These are phyloP conservation scores for Schwanniomyces polymorphus DNA, from an alignment of 805 yeast species.

Conservation along the genomic window DNA sequence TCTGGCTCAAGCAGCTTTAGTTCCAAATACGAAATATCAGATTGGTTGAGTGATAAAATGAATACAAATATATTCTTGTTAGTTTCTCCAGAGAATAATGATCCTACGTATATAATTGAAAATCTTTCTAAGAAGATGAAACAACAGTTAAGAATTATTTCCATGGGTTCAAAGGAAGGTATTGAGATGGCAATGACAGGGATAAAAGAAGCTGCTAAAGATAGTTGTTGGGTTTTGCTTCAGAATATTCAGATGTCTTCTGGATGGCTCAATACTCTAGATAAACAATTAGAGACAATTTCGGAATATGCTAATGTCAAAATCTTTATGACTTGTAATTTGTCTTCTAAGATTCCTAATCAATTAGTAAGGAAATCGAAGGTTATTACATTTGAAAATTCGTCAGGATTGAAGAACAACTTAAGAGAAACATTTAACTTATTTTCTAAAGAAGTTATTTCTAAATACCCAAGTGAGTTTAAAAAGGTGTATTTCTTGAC, in stretches of 20 bases:
- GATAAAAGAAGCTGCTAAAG: constrained; percentile 43
- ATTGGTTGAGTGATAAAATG: constrained; percentile 23
- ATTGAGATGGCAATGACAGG: constrained; percentile 54
- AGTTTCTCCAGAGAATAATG: constrained; percentile 62
- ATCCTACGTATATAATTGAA: constrained; percentile 59
- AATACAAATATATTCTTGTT: constrained; percentile 39
- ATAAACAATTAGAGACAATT: constrained; percentile 40
- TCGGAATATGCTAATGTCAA: constrained; percentile 38
- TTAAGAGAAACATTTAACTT: constrained; percentile 39
- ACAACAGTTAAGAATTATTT: constrained; percentile 40
- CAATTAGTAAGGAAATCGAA: constrained; percentile 55
- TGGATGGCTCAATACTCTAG: constrained; percentile 59
- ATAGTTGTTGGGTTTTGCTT: constrained; percentile 69
- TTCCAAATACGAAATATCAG: constrained; percentile 29
- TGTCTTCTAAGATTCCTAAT: constrained; percentile 49
- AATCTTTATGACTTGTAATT: constrained; percentile 65
- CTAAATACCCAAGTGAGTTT: constrained; percentile 40
- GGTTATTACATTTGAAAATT: constrained; percentile 60
- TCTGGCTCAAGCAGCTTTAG: constrained; percentile 26
- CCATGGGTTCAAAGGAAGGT: constrained; percentile 79
- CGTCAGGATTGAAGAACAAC: constrained; percentile 56
- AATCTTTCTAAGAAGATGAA: constrained; percentile 35
- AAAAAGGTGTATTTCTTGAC: constrained; percentile 52
- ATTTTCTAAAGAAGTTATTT: constrained; percentile 12
- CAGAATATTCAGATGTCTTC: constrained; percentile 80